Conservation (phyloP, 306 rosid genomes). For the Prunus davidiana region DNA sequence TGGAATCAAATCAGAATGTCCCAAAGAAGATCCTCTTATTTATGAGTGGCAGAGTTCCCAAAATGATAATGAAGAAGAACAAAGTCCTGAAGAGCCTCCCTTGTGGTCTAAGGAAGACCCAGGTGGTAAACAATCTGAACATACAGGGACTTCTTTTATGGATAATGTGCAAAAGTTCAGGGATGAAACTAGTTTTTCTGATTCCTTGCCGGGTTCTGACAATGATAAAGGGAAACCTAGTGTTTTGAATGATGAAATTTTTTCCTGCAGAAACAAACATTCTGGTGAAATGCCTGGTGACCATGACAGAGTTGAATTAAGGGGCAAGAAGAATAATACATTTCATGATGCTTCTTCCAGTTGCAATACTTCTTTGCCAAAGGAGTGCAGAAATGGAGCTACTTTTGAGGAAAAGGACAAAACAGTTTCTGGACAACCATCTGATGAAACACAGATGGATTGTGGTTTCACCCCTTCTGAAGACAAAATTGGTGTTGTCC, state of each 20-base stretch:
- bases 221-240: neutral
- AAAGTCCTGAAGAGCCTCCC: conserved; percentile 14
- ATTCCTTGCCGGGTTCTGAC: conserved; percentile 6
- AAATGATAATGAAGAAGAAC: conserved; percentile 24
- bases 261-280: conserved; percentile 2
- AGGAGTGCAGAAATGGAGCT: neutral
- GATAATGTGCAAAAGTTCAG: conserved; percentile 1
- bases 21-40: conserved; percentile 26
- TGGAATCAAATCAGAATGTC: conserved; percentile 29
- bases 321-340: conserved; percentile 15
- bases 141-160: conserved; percentile 5
- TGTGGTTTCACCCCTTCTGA: conserved; percentile 16
- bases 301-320: conserved; percentile 15
- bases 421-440: conserved; percentile 3
- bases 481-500: conserved; percentile 2
- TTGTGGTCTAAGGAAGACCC: conserved; percentile 27
- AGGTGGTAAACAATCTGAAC: conserved; percentile 25
- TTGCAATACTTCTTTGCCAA: neutral
- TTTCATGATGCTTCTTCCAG: conserved; percentile 16
- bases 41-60: neutral
- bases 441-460: conserved; percentile 7
- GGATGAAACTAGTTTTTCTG: conserved; percentile 4
- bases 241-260: neutral
- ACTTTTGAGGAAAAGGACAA: conserved; percentile 9
- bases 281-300: conserved; percentile 9